phyloP scores from a whole-genome alignment of 495 filamentous ascomycete genomes.

The Cenococcum geophilum region DNA sequence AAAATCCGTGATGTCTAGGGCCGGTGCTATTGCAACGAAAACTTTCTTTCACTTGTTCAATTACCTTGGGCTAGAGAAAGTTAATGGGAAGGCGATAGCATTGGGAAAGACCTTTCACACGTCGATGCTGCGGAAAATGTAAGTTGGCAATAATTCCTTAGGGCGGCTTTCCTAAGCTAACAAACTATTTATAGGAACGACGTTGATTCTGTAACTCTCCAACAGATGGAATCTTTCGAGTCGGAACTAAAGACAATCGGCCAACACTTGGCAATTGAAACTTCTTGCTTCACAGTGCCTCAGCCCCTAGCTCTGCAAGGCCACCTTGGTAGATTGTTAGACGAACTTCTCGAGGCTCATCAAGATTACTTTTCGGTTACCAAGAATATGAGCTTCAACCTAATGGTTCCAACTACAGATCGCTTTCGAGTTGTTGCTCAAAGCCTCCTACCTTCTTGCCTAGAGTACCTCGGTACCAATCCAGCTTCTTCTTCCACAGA shows the following conservation, averaged over 20 bases:
- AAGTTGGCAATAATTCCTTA: neutral
- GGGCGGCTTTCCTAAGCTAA: neutral
- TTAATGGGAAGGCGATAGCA: conserved; percentile 33
- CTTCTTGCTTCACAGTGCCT: conserved; percentile 28
- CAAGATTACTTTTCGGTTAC: neutral
- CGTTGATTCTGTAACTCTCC: conserved; percentile 50
- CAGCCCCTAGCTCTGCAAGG: conserved; percentile 18
- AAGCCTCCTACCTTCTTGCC: neutral
- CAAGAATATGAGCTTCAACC: neutral
- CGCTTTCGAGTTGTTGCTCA: neutral
- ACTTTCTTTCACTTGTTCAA: conserved; percentile 5
- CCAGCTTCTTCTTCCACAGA: neutral
- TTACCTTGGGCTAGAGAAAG: conserved; percentile 8
- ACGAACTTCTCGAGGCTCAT: conserved; percentile 15
- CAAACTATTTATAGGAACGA: conserved; percentile 29
- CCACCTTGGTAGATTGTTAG: neutral
- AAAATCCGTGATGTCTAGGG: neutral
- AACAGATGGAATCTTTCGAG: conserved; percentile 58
- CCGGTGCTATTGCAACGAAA: neutral
- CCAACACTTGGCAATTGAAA: conserved; percentile 31
- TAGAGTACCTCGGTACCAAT: neutral
- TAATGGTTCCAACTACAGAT: neutral
- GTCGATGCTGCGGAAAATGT: conserved; percentile 51
- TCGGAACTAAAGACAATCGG: conserved; percentile 59
- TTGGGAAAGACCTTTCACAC: conserved; percentile 51